Evolutionary conservation across 768 basidiomycete species (phyloP).

Genomic region (Trametes gibbosa): DNA sequence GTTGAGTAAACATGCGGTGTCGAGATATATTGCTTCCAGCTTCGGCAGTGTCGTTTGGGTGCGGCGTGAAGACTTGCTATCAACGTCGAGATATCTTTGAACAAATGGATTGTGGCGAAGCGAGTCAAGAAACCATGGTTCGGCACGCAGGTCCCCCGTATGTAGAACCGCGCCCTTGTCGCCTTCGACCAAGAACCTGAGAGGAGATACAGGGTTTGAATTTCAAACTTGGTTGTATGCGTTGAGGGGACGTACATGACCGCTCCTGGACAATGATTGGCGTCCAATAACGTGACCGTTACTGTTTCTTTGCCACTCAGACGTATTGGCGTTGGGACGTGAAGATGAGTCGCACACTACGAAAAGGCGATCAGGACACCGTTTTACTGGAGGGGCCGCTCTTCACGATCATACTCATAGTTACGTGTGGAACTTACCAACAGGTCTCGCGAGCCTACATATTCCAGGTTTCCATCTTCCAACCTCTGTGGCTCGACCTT

Average conservation of each 20-base stretch:
- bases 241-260: constrained; percentile 52
- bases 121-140: constrained; percentile 72
- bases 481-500: constrained; percentile 49
- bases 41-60: not conserved
- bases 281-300: constrained; percentile 78
- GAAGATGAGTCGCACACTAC: constrained; percentile 57
- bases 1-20: constrained; percentile 24
- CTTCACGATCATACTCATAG: too few relatives aligned
- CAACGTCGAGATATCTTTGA: constrained; percentile 58
- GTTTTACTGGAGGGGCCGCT: not conserved
- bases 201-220: too few relatives aligned
- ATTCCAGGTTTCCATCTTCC: constrained; percentile 47
- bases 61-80: not conserved
- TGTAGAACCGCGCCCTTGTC: constrained; percentile 71
- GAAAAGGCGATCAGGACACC: not conserved
- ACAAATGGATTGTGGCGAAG: constrained; percentile 69
- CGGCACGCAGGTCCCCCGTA: constrained; percentile 91
- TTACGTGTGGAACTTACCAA: constrained; percentile 43
- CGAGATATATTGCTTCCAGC: constrained; percentile 27
- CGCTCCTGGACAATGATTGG: constrained; percentile 94
- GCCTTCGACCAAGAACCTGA: constrained; percentile 84
- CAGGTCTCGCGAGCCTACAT: constrained; percentile 61
- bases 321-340: constrained; percentile 62
- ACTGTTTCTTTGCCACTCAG: constrained; percentile 57
- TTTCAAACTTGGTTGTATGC: not conserved